Conservation (phyloP, 2,329 filamentous ascomycete species). For the Leptographium wingfieldii region DNA sequence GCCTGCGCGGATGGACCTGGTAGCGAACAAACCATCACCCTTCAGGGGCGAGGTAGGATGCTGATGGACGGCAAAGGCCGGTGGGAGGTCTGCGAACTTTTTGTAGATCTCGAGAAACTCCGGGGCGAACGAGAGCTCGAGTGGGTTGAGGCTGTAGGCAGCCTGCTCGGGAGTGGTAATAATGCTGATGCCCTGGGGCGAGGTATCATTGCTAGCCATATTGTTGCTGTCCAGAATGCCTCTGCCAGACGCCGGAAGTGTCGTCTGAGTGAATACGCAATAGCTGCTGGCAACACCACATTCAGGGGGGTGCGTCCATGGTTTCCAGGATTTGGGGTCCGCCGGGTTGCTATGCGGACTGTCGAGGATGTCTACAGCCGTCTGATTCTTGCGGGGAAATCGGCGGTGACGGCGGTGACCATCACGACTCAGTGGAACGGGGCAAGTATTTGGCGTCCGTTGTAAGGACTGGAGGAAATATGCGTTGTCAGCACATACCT, state of each 20-base stretch:
- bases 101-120: background rate
- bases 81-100: background rate
- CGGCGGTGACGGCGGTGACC: conserved; percentile 5
- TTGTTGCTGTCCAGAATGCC: conserved; percentile 6
- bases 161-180: conserved; percentile 21
- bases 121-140: conserved; percentile 1
- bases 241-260: conserved; percentile 7
- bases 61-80: background rate
- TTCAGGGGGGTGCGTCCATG: conserved; percentile 17
- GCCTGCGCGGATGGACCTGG: conserved; percentile 16
- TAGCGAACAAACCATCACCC: conserved; percentile 20
- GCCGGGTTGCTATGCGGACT: background rate
- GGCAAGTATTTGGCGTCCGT: background rate
- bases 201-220: background rate
- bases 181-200: conserved; percentile 9
- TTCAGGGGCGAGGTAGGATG: conserved; percentile 11
- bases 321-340: conserved; percentile 10
- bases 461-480: background rate
- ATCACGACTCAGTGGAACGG: background rate
- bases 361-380: background rate
- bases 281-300: conserved; percentile 13
- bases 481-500: background rate
- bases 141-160: conserved; percentile 11
- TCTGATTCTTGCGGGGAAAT: background rate
- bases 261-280: conserved; percentile 15